Conservation (phyloP, 1,284 basidiomycete species). For the Papiliotrema flavescens region DNA sequence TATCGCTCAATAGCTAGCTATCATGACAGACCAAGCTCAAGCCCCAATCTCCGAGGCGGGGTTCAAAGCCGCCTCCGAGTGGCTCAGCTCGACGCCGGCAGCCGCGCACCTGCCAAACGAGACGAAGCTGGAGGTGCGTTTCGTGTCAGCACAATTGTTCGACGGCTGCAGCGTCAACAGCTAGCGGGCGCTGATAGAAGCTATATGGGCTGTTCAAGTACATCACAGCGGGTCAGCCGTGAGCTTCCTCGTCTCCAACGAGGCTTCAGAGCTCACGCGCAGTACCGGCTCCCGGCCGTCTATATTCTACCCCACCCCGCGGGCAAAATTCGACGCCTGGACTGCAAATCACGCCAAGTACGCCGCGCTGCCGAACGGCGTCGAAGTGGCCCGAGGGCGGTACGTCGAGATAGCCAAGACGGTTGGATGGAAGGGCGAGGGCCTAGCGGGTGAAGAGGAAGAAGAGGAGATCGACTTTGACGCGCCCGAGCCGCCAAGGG, state of each 20-base stretch:
- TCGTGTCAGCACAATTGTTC: neutral
- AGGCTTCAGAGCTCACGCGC: neutral
- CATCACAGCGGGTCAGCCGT: conserved; percentile 53
- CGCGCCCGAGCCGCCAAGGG: conserved; percentile 13
- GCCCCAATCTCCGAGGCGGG: conserved; percentile 5
- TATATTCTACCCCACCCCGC: conserved; percentile 71
- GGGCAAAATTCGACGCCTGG: conserved; percentile 90
- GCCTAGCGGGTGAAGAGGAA: conserved; percentile 8
- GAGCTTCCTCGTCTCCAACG: conserved; percentile 43
- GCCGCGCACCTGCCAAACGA: conserved; percentile 35
- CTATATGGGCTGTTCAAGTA: conserved; percentile 83
- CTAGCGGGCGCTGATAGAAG: conserved; percentile 49
- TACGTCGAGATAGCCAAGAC: conserved; percentile 68
- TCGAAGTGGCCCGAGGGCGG: conserved; percentile 52
- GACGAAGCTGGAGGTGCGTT: conserved; percentile 37
- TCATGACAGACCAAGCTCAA: too few relatives aligned
- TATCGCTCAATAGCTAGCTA: too few relatives aligned
- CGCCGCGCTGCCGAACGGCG: conserved; percentile 48
- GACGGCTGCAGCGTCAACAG: neutral
- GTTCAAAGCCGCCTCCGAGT: conserved; percentile 32
- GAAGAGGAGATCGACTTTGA: conserved; percentile 22
- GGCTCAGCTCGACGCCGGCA: conserved; percentile 30
- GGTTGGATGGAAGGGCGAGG: conserved; percentile 59
- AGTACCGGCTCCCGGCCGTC: conserved; percentile 64
- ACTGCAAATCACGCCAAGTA: conserved; percentile 56